phyloP scores from a whole-genome alignment of 2,329 filamentous ascomycete genomes.

The Cryphonectria carpinicola region DNA sequence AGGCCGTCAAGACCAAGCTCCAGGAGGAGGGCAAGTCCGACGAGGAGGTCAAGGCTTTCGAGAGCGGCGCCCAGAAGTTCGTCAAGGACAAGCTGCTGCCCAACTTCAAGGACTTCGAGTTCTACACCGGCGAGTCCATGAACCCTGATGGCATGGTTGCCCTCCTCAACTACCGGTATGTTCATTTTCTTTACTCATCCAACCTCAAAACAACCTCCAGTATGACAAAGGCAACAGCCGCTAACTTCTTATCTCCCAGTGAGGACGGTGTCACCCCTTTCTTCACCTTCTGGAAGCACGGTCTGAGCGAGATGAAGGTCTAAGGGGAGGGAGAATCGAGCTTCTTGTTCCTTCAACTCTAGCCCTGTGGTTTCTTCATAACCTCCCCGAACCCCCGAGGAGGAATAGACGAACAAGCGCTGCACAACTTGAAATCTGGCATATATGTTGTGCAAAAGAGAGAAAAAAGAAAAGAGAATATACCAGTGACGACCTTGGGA shows the following conservation, averaged over 20 bases:
- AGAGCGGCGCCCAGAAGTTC: conserved; percentile 72
- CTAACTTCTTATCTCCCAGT: conserved; percentile 23
- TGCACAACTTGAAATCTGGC: conserved; percentile 22
- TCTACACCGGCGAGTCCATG: conserved; percentile 91
- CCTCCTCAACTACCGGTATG: conserved; percentile 86
- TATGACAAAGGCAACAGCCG: background rate
- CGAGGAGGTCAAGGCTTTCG: conserved; percentile 76
- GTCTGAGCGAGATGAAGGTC: conserved; percentile 87
- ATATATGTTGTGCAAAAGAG: conserved; percentile 13
- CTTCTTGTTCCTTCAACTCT: conserved; percentile 15
- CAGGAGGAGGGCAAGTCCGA: conserved; percentile 60
- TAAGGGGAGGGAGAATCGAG: conserved; percentile 53
- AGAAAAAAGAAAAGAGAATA: conserved; percentile 20
- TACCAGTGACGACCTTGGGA: conserved; percentile 27
- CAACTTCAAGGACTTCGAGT: conserved; percentile 97
- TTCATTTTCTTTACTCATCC: background rate
- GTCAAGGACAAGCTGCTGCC: conserved; percentile 80
- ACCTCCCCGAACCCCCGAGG: background rate
- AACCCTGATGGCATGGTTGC: conserved; percentile 92
- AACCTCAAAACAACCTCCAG: background rate
- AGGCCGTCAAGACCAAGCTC: conserved; percentile 76
- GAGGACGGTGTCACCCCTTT: conserved; percentile 93
- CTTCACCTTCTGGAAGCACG: conserved; percentile 94
- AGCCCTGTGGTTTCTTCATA: conserved; percentile 4
- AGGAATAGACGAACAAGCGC: conserved; percentile 22